These are phyloP conservation scores for Pleurotus tuber-regium DNA, from an alignment of 768 basidiomycete genomes.

Conservation along the genomic window DNA sequence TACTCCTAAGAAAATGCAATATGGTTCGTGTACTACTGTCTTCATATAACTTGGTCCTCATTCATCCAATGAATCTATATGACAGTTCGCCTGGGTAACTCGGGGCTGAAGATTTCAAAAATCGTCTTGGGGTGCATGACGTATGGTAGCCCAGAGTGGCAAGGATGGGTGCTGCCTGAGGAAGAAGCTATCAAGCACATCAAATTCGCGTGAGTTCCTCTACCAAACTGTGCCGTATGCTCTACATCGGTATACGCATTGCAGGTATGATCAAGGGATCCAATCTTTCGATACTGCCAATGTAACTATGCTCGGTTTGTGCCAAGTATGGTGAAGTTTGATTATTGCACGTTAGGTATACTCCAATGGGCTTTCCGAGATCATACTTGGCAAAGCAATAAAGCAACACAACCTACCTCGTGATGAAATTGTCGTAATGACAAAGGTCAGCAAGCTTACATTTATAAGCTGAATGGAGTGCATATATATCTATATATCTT, in stretches of 20 bases:
- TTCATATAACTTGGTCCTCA: neutral
- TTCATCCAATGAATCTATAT: neutral
- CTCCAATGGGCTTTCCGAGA: constrained; percentile 64
- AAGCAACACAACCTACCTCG: constrained; percentile 66
- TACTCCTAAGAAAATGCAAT: constrained; percentile 4
- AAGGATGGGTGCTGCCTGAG: constrained; percentile 44
- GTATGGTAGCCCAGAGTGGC: constrained; percentile 55
- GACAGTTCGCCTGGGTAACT: constrained; percentile 46
- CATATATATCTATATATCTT: neutral
- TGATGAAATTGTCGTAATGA: constrained; percentile 74
- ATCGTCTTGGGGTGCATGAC: constrained; percentile 65
- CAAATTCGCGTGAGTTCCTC: constrained; percentile 27
- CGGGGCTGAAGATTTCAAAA: constrained; percentile 62
- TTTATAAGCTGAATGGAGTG: neutral
- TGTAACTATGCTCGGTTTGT: constrained; percentile 17
- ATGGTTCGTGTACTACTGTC: neutral
- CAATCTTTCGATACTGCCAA: constrained; percentile 62
- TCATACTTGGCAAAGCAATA: constrained; percentile 70
- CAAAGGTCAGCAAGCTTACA: no score
- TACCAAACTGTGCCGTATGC: neutral
- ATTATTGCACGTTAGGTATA: constrained; percentile 42
- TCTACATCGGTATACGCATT: neutral
- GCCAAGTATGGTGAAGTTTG: neutral
- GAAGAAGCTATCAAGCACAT: constrained; percentile 53
- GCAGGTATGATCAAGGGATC: constrained; percentile 60